phyloP scores from a whole-genome alignment of 2,329 filamentous ascomycete species.

The Apiospora hydei region DNA sequence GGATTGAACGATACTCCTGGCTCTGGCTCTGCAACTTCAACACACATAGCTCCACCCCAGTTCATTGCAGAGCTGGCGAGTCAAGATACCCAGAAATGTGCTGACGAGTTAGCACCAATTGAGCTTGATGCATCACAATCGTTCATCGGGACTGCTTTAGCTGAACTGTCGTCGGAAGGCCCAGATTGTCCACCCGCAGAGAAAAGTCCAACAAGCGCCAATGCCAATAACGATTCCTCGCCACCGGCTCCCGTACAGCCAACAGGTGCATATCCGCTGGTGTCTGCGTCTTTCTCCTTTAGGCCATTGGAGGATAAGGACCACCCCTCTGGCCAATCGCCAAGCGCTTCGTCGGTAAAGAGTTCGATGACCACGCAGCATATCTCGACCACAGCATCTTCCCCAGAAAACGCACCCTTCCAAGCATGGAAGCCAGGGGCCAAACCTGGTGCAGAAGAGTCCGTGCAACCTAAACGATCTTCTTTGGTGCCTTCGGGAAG shows the following conservation, averaged over 20 bases:
- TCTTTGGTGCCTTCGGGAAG: conserved; percentile 21
- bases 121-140: conserved; percentile 40
- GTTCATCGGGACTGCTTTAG: conserved; percentile 26
- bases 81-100: conserved; percentile 40
- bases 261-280: conserved; percentile 37
- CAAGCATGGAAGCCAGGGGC: background rate
- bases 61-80: conserved; percentile 36
- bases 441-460: background rate
- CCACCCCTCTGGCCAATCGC: background rate
- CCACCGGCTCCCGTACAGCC: conserved; percentile 26
- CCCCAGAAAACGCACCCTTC: background rate
- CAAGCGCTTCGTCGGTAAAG: background rate
- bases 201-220: conserved; percentile 30
- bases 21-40: background rate
- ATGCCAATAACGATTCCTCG: background rate
- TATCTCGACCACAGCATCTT: background rate
- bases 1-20: too few relatives aligned
- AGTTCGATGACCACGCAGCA: background rate
- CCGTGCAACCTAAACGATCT: conserved; percentile 25
- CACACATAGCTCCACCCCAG: background rate
- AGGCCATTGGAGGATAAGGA: conserved; percentile 33
- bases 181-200: conserved; percentile 37
- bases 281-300: conserved; percentile 41
- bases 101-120: conserved; percentile 42
- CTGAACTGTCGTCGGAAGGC: conserved; percentile 30